A percentile compares a stretch with the other conserved stretches of the same genome.
Evolutionary conservation across 2,329 filamentous ascomycete genomes (phyloP).

Genomic region (Colletotrichum truncatum): DNA sequence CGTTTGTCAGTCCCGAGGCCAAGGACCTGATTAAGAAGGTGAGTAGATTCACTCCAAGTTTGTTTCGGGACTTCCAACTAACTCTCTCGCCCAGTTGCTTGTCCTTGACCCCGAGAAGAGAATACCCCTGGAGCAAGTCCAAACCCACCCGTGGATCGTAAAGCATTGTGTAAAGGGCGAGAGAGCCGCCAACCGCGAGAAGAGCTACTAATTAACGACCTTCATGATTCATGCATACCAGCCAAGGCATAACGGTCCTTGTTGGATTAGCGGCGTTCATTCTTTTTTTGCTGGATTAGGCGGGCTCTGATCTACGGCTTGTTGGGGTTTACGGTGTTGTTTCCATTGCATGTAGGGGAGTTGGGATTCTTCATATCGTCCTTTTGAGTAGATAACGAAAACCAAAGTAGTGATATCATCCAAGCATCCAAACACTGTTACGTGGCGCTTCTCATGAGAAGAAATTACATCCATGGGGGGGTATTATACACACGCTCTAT

Average conservation of each 20-base stretch:
- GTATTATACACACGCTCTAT: slow-evolving; percentile 36
- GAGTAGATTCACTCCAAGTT: slow-evolving; percentile 41
- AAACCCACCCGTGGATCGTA: slow-evolving; percentile 93
- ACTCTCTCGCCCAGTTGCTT: slow-evolving; percentile 70
- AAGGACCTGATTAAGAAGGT: slow-evolving; percentile 93
- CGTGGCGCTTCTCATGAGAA: neutral
- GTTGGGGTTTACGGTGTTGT: slow-evolving; percentile 23
- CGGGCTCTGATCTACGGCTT: slow-evolving; percentile 31
- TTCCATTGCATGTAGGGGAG: slow-evolving; percentile 38
- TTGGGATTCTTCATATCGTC: slow-evolving; percentile 29
- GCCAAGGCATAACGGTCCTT: slow-evolving; percentile 30
- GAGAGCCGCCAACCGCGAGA: slow-evolving; percentile 60
- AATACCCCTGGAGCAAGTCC: slow-evolving; percentile 87
- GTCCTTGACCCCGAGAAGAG: slow-evolving; percentile 95
- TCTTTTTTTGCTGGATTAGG: slow-evolving; percentile 25
- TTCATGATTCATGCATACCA: slow-evolving; percentile 32
- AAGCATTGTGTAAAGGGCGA: slow-evolving; percentile 87
- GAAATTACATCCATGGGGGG: slow-evolving; percentile 23
- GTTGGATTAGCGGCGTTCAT: slow-evolving; percentile 33
- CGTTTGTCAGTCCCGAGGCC: slow-evolving; percentile 90
- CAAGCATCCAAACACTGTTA: slow-evolving; percentile 5
- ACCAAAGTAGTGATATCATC: slow-evolving; percentile 16
- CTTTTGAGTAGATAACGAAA: slow-evolving; percentile 21
- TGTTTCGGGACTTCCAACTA: slow-evolving; percentile 14
- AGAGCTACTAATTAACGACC: slow-evolving; percentile 39